Evolutionary conservation across 257 asterid species (phyloP).

Genomic region (Voacanga thouarsii): DNA sequence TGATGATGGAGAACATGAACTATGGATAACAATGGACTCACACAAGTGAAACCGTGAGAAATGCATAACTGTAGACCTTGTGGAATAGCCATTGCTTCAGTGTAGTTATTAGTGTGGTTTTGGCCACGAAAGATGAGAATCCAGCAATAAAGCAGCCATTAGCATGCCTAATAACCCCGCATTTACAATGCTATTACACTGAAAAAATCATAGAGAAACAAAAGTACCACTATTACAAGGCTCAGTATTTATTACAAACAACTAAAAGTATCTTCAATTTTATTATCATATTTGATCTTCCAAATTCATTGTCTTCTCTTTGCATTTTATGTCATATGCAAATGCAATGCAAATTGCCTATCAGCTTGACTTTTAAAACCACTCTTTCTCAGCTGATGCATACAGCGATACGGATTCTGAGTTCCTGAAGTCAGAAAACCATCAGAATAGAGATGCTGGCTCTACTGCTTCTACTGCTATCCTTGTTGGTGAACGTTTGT

Average conservation of each 20-base stretch:
- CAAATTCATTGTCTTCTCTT: background rate
- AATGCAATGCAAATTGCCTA: background rate
- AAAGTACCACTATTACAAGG: background rate
- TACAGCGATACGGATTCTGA: constrained; percentile 89
- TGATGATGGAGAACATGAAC: background rate
- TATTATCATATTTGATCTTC: background rate
- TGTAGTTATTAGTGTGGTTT: background rate
- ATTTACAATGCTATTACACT: background rate
- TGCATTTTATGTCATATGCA: background rate
- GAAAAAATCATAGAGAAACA: background rate
- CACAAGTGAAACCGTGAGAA: background rate
- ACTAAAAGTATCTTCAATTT: background rate
- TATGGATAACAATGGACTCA: background rate
- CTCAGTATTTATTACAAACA: background rate
- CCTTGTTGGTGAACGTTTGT: constrained; percentile 85
- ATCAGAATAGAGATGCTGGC: constrained; percentile 90
- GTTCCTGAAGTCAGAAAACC: constrained; percentile 81
- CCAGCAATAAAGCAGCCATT: background rate
- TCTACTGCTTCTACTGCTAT: constrained; percentile 99
- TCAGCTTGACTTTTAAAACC: background rate
- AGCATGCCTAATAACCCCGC: background rate
- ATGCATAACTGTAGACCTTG: too few relatives aligned
- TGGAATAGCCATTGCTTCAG: background rate
- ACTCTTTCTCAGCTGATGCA: constrained; percentile 72
- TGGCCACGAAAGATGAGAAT: background rate